Conservation (phyloP, 345 rosid species). For the Laguncularia racemosa region DNA sequence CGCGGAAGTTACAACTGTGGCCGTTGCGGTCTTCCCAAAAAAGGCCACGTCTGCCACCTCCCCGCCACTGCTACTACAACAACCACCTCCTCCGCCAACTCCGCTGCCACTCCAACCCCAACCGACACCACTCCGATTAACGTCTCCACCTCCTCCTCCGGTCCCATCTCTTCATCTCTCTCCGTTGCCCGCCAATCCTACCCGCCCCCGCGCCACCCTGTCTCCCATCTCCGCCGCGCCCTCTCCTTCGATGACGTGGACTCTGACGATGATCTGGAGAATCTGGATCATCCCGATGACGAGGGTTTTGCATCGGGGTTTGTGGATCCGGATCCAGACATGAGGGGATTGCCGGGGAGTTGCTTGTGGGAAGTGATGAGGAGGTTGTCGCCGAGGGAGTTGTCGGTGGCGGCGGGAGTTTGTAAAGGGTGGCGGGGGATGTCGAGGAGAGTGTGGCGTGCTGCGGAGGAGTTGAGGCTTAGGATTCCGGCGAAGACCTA, state of each 20-base stretch:
- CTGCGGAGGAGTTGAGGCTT: constrained; percentile 77
- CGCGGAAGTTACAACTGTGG: constrained; percentile 96
- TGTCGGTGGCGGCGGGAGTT: constrained; percentile 71
- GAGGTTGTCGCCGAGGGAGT: constrained; percentile 64
- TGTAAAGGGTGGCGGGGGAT: constrained; percentile 91
- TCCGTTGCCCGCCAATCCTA: constrained; percentile 4
- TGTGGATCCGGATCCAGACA: constrained; percentile 20
- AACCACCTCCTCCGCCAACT: constrained; percentile 17
- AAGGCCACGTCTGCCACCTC: constrained; percentile 66
- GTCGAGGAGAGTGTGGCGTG: constrained; percentile 70
- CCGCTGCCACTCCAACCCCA: constrained; percentile 19
- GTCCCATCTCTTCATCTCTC: not conserved
- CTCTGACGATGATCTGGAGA: constrained; percentile 14
- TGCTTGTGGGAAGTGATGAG: constrained; percentile 78
- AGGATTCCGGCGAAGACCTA: constrained; percentile 62
- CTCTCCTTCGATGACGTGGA: constrained; percentile 77
- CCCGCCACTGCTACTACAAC: constrained; percentile 28
- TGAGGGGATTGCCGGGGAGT: constrained; percentile 45
- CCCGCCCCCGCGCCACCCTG: constrained; percentile 39
- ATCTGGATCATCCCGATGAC: constrained; percentile 9
- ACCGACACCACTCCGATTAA: constrained; percentile 14
- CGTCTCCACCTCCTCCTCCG: not conserved
- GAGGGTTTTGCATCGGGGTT: constrained; percentile 25
- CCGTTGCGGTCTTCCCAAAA: constrained; percentile 96
- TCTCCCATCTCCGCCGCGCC: constrained; percentile 69